Evolutionary conservation across 108 stramenopile species (phyloP).

Genomic region (Cylindrotheca closterium): DNA sequence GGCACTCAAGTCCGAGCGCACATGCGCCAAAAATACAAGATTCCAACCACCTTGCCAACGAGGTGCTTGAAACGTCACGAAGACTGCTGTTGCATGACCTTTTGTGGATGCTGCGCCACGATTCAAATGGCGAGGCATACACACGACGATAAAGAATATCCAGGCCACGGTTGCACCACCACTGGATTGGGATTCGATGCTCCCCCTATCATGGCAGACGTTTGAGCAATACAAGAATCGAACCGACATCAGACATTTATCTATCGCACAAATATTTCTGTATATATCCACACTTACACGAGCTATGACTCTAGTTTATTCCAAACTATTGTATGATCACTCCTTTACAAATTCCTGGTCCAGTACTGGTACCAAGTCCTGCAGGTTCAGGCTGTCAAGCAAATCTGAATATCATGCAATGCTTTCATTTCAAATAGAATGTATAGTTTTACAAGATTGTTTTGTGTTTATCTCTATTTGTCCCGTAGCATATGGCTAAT

Average conservation of each 20-base stretch:
- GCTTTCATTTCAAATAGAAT: too few relatives aligned
- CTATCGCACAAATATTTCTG: too few relatives aligned
- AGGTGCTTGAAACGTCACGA: conserved; percentile 31
- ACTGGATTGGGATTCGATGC: conserved; percentile 60
- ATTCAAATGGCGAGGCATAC: conserved; percentile 79
- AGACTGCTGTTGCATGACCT: conserved; percentile 55
- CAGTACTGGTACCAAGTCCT: too few relatives aligned
- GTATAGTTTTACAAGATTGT: too few relatives aligned
- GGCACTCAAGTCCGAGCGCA: conserved; percentile 35
- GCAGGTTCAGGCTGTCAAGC: too few relatives aligned
- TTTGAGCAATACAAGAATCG: not conserved
- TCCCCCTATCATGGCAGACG: conserved; percentile 42
- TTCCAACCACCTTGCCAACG: conserved; percentile 36
- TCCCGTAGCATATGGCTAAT: too few relatives aligned
- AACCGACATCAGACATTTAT: not conserved
- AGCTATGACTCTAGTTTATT: too few relatives aligned
- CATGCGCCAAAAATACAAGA: conserved; percentile 57
- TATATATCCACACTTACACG: too few relatives aligned
- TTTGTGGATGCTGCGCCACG: conserved; percentile 61
- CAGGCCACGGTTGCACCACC: conserved; percentile 61
- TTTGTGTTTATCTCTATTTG: too few relatives aligned
- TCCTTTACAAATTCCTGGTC: too few relatives aligned
- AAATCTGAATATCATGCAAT: too few relatives aligned
- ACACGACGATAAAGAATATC: conserved; percentile 70
- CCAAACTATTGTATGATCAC: too few relatives aligned